Evolutionary conservation across 2,329 filamentous ascomycete species (phyloP).

Genomic region (Pseudocercospora vitis): DNA sequence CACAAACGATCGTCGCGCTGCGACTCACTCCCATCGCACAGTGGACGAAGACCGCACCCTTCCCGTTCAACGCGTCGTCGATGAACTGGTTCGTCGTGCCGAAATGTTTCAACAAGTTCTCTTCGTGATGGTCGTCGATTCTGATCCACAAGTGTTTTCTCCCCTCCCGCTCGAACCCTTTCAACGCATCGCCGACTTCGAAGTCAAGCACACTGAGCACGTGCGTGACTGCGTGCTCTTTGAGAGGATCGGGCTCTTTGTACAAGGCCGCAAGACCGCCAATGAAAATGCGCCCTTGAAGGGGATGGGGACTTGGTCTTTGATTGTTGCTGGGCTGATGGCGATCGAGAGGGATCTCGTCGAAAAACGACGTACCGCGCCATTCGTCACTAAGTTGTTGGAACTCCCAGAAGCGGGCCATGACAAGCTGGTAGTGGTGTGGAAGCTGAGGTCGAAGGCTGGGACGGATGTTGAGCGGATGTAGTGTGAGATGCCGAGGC

Average conservation of each 20-base stretch:
- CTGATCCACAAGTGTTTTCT: slow-evolving; percentile 53
- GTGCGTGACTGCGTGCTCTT: slow-evolving; percentile 75
- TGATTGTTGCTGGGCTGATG: neutral
- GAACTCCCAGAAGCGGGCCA: slow-evolving; percentile 34
- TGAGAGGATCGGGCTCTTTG: slow-evolving; percentile 48
- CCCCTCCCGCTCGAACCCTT: slow-evolving; percentile 16
- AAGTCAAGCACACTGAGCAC: slow-evolving; percentile 76
- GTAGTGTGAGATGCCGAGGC: slow-evolving; percentile 1
- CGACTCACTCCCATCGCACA: slow-evolving; percentile 94
- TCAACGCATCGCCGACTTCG: slow-evolving; percentile 48
- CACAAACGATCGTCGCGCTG: slow-evolving; percentile 77
- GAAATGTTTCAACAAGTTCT: slow-evolving; percentile 78
- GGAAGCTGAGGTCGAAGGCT: too few species aligned
- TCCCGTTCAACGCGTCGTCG: slow-evolving; percentile 67
- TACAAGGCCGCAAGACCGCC: slow-evolving; percentile 46
- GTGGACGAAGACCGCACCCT: slow-evolving; percentile 63
- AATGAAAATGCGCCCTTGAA: too few species aligned
- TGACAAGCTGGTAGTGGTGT: too few species aligned
- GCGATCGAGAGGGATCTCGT: slow-evolving; percentile 36
- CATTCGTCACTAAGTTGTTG: slow-evolving; percentile 29
- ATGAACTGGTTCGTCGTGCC: slow-evolving; percentile 71
- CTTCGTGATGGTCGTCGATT: slow-evolving; percentile 83
- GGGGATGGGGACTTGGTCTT: too few species aligned
- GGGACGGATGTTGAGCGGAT: too few species aligned
- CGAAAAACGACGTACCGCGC: slow-evolving; percentile 41